Evolutionary conservation across 768 basidiomycete species (phyloP), one percentile per base, ranked within the genome.

Genomic region (Pleurotus salmoneostramineus): DNA sequence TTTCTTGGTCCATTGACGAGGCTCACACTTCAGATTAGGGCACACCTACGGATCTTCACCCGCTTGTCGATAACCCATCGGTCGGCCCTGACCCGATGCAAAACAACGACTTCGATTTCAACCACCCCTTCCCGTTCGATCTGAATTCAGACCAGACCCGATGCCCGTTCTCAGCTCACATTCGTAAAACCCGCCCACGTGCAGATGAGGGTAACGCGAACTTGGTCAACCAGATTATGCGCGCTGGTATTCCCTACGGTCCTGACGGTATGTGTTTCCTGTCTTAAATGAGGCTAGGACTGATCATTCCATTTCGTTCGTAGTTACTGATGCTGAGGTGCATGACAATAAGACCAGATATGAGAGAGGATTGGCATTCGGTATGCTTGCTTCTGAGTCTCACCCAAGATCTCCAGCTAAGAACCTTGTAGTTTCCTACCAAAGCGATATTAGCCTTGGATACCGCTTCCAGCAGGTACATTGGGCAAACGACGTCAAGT

Each of bases 161-260:
- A 37, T 73, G 71, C 59, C 71, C 70, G 1, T 67, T 69, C 58
- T 59, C 62, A 15, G 65, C 67, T 2, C 66, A 69, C 51, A 64
- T 62, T 35, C 65, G 66, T 34, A 71, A 71, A 61, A 68, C 65
- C 10, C 58, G 54, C 31, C 71, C 68, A 8, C 71, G 70, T 4
- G 65, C 66, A 35, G 62, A 64, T 57, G 60, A 65, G 64, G 43
- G 37, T 37, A n/a, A 59, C 37, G 33, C 49, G 0, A 58, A 33
- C 32, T n/a, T 55, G 37, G 40, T 2, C 3, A 64, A 63, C 44
- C 63, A 65, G 50, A 68, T 74, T 34, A 62, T 74, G 4, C 69
- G 72, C 15, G 61, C 65, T 6, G 70, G 71, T 17, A 72, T 71
- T 60, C 73, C 74, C 4, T 75, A 73, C 50, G 74, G 75, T 2